These are phyloP conservation scores for Fusarium brevicatenulatum DNA, from an alignment of 2,329 filamentous ascomycete species.

Conservation along the genomic window DNA sequence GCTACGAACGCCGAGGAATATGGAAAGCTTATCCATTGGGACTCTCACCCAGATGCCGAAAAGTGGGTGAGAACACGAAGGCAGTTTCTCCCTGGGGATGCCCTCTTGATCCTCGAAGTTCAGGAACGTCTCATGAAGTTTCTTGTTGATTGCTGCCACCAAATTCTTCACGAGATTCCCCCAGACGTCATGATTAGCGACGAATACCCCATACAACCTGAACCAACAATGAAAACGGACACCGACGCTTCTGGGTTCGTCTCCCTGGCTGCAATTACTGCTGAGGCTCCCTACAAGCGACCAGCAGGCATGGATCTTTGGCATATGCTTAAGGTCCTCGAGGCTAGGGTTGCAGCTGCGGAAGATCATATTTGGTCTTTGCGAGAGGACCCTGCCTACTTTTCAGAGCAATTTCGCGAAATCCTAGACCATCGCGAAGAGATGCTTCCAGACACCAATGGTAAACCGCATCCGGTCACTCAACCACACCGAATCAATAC, in stretches of 20 bases:
- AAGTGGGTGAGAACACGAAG: constrained; percentile 48
- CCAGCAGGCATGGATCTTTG: constrained; percentile 59
- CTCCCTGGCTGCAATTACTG: constrained; percentile 53
- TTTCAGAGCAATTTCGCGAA: constrained; percentile 56
- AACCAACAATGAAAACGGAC: constrained; percentile 48
- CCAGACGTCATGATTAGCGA: constrained; percentile 41
- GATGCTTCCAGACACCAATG: neutral
- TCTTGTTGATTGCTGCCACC: constrained; percentile 57
- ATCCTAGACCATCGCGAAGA: constrained; percentile 54
- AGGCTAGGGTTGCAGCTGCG: constrained; percentile 52
- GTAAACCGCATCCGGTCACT: neutral
- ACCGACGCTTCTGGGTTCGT: constrained; percentile 47
- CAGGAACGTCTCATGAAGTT: constrained; percentile 61
- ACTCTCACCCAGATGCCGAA: constrained; percentile 51
- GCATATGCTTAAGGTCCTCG: constrained; percentile 34
- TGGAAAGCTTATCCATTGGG: constrained; percentile 49
- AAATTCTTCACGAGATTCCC: constrained; percentile 63
- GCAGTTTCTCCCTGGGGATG: constrained; percentile 57
- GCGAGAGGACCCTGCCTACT: constrained; percentile 69
- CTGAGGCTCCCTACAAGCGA: constrained; percentile 63
- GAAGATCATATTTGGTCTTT: constrained; percentile 66
- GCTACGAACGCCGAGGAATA: constrained; percentile 46
- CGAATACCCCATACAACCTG: constrained; percentile 48
- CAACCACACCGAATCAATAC: neutral
- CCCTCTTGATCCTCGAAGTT: constrained; percentile 60